Conservation (phyloP, 2,329 filamentous ascomycete species). For the Cryoendolithus antarcticus region DNA sequence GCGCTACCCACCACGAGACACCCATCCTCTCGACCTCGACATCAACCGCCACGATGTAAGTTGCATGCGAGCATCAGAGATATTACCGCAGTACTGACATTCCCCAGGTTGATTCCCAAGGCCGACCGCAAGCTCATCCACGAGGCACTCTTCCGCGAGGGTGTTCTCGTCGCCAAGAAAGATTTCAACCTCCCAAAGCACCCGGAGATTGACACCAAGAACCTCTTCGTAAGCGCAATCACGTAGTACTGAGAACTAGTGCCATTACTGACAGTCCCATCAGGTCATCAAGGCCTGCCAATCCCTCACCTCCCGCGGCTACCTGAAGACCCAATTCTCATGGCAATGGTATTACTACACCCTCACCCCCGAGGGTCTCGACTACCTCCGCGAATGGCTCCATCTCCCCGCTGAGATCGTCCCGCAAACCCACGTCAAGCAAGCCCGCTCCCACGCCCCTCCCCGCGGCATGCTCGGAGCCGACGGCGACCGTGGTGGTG, state of each 20-base stretch:
- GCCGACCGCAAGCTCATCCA: constrained; percentile 99
- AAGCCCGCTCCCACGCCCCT: constrained; percentile 96
- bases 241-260: background rate
- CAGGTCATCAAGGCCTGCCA: constrained; percentile 94
- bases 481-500: constrained; percentile 44
- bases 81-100: background rate
- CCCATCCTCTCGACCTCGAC: no score
- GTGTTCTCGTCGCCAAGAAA: constrained; percentile 94
- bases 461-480: constrained; percentile 95
- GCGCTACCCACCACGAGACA: no score
- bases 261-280: constrained; percentile 4
- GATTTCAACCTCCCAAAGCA: constrained; percentile 98
- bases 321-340: constrained; percentile 99
- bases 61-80: no score
- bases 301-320: constrained; percentile 95
- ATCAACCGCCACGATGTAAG: no score
- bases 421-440: constrained; percentile 99
- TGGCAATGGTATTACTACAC: constrained; percentile 99
- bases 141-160: constrained; percentile 90
- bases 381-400: constrained; percentile 99
- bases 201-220: constrained; percentile 97
- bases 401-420: constrained; percentile 99
- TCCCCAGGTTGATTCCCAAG: constrained; percentile 90
- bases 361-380: constrained; percentile 96
- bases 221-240: constrained; percentile 60